Conservation (phyloP, 2,329 filamentous ascomycete species). For the Aschersonia sp. region DNA sequence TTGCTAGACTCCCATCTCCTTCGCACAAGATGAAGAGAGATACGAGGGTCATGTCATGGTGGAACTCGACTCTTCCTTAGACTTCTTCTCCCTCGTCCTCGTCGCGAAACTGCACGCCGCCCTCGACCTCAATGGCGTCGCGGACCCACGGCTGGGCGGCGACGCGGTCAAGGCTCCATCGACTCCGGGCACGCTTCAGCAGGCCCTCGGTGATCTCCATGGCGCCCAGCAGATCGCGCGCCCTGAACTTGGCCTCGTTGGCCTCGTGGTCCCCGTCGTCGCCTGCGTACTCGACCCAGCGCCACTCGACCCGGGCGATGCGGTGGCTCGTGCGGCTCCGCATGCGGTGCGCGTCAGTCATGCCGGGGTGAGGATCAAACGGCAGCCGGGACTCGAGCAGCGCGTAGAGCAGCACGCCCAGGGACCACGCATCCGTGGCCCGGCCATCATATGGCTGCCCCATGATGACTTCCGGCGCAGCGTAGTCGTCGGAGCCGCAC, state of each 20-base stretch:
- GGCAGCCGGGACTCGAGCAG: slow-evolving; percentile 85
- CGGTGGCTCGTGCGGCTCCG: slow-evolving; percentile 75
- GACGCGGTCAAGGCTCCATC: slow-evolving; percentile 64
- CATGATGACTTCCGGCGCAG: slow-evolving; percentile 90
- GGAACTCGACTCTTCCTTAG: slow-evolving; percentile 4
- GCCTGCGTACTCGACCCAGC: slow-evolving; percentile 76
- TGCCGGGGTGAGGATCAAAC: slow-evolving; percentile 77
- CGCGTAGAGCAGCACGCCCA: slow-evolving; percentile 86
- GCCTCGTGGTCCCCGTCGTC: slow-evolving; percentile 77
- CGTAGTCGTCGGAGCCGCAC: slow-evolving; percentile 94
- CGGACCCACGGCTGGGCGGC: slow-evolving; percentile 61
- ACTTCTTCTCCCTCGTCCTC: slow-evolving; percentile 43
- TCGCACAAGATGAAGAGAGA: not conserved
- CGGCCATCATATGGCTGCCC: slow-evolving; percentile 90
- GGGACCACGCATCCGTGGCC: slow-evolving; percentile 83
- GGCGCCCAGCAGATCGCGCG: slow-evolving; percentile 55
- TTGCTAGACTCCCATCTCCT: not conserved
- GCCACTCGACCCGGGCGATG: slow-evolving; percentile 93
- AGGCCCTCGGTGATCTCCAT: slow-evolving; percentile 72
- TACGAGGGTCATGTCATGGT: not conserved
- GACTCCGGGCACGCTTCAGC: slow-evolving; percentile 65
- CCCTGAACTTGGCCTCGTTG: slow-evolving; percentile 43
- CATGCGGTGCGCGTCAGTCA: slow-evolving; percentile 61
- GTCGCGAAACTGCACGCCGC: slow-evolving; percentile 42
- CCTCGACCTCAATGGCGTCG: slow-evolving; percentile 54